Evolutionary conservation across 2,329 filamentous ascomycete genomes (phyloP), one percentile per base, ranked within the genome.

Genomic region (Diaporthe ampelina): DNA sequence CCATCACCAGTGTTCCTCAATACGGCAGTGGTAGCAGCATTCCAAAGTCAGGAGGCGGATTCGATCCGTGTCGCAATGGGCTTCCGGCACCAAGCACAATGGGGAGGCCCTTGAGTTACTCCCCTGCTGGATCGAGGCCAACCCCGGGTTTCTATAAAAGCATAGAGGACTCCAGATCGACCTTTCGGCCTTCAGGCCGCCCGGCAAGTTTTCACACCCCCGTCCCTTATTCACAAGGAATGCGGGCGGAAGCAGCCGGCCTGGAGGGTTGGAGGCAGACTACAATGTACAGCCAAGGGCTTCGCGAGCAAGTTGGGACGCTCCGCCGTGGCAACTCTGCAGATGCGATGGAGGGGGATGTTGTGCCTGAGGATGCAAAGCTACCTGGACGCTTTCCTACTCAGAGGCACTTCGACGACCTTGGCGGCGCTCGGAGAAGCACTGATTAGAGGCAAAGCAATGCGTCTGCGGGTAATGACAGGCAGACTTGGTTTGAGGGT

Each of bases 161-260:
- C 11, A 7, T 48, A 1, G 1, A 15, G 5, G 4, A 15, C 24
- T n/a, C 1, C 8, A 17, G 29, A 13, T 4, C n/a, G 4, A 11
- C 26, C 9, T 32, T 26, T n/a, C 17, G n/a, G 37, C 17, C 17
- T 8, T 32, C n/a, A 6, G 17, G 32, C 15, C 13, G 15, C 6
- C 17, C 24, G 2, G 59, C n/a, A 63, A 63, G n/a, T 5, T 1
- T 19, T 17, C 26, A 24, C 9, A 2, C 19, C 10, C 0, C 17
- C 21, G 10, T 40, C 48, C 2, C 15, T 5, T 1, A n/a, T 32
- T 21, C 6, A 17, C 56, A 63, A 48, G 59, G 4, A 63, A 40
- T 29, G 24, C 11, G 21, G 29, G 40, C 58, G 13, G n/a, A 19
- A 45, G 7, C 24, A 65, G 26, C 17, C 19, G 63, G 63, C 8